phyloP scores from a whole-genome alignment of 2,329 filamentous ascomycete genomes.

The Seiridium cupressi region DNA sequence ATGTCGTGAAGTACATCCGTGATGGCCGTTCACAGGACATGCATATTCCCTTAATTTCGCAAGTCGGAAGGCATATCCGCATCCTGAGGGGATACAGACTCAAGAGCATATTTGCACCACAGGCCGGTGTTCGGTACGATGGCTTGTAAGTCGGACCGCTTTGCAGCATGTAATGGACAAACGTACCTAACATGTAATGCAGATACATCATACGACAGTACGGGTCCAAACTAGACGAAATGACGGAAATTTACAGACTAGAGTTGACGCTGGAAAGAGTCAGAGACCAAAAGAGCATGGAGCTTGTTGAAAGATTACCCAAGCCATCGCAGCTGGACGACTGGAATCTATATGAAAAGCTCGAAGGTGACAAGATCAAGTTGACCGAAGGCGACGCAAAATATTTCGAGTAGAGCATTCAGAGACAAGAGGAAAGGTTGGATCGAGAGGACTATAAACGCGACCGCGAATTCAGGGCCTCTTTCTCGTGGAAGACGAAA shows the following conservation, averaged over 20 bases:
- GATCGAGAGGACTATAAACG: conserved; percentile 23
- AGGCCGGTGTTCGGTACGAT: conserved; percentile 54
- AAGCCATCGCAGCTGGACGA: conserved; percentile 56
- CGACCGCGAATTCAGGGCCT: conserved; percentile 11
- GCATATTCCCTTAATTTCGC: conserved; percentile 45
- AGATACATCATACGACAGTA: conserved; percentile 52
- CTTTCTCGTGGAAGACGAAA: conserved; percentile 12
- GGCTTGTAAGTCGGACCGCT: conserved; percentile 44
- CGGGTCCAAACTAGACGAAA: conserved; percentile 38
- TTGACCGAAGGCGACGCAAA: conserved; percentile 34
- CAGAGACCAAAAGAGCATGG: conserved; percentile 37
- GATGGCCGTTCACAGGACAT: conserved; percentile 44
- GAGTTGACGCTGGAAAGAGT: conserved; percentile 46
- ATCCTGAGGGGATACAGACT: conserved; percentile 52
- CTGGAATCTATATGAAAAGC: conserved; percentile 49
- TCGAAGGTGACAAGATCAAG: conserved; percentile 41
- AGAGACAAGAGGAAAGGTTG: conserved; percentile 21
- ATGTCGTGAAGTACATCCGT: conserved; percentile 40
- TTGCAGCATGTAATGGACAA: background rate
- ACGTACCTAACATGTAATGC: background rate
- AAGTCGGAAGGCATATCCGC: conserved; percentile 48
- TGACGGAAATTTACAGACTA: conserved; percentile 39
- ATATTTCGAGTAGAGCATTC: conserved; percentile 40
- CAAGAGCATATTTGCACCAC: conserved; percentile 49
- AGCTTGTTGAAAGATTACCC: conserved; percentile 43